These are phyloP conservation scores for Monilinia fructigena DNA, from an alignment of 2,329 filamentous ascomycete species.

Conservation along the genomic window DNA sequence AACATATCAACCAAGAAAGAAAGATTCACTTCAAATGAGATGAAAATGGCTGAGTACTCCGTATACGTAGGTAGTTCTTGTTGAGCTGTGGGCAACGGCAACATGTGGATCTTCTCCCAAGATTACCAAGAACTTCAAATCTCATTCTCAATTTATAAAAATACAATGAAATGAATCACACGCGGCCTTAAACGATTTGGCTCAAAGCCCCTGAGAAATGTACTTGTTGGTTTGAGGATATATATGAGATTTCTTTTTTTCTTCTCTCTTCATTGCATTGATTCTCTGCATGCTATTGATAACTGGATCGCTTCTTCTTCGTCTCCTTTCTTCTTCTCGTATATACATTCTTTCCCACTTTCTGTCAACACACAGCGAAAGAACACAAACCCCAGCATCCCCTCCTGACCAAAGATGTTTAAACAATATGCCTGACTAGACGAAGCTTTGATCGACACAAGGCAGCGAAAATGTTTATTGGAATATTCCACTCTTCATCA, in stretches of 20 bases:
- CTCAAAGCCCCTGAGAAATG: neutral
- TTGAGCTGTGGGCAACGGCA: neutral
- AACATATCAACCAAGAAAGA: conserved; percentile 2
- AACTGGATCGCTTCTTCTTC: neutral
- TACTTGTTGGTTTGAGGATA: conserved; percentile 1
- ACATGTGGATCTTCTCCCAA: conserved; percentile 18
- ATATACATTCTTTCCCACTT: neutral
- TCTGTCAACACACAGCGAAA: neutral
- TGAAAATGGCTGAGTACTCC: conserved; percentile 1
- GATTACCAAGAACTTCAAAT: conserved; percentile 15
- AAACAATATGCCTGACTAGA: neutral
- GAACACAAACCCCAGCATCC: neutral
- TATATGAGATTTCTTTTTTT: neutral
- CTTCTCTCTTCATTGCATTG: neutral
- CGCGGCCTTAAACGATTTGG: conserved; percentile 1
- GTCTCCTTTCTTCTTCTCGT: too few relatives aligned
- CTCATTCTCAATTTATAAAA: neutral
- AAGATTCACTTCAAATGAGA: conserved; percentile 4
- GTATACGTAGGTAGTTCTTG: neutral
- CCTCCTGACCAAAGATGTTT: neutral
- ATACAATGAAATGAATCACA: neutral
- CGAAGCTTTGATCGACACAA: conserved; percentile 22
- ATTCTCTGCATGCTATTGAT: too few relatives aligned
- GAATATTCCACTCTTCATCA: conserved; percentile 2
- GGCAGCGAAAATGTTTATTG: neutral